phyloP scores from a whole-genome alignment of 441 rosid species.

The Capsella rubella region DNA sequence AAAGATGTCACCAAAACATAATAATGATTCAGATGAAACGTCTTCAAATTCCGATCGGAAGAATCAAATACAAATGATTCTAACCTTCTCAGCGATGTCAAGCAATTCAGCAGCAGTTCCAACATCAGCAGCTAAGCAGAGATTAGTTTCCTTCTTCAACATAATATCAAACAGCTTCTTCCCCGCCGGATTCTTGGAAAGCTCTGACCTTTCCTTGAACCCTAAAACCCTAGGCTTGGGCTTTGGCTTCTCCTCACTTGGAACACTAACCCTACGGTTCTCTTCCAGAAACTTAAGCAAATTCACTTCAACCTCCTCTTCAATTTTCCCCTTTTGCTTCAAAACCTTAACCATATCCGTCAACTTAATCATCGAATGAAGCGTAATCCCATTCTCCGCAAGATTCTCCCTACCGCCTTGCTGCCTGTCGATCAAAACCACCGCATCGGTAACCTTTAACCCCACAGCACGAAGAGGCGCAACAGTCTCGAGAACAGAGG shows the following conservation, averaged over 20 bases:
- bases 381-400: constrained; percentile 71
- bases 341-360: constrained; percentile 86
- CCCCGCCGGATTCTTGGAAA: constrained; percentile 78
- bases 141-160: constrained; percentile 85
- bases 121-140: constrained; percentile 94
- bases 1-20: background rate
- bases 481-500: constrained; percentile 88
- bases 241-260: constrained; percentile 50
- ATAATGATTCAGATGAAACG: background rate
- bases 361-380: constrained; percentile 78
- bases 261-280: constrained; percentile 75
- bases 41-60: background rate
- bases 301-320: constrained; percentile 59
- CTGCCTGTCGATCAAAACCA: constrained; percentile 88
- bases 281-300: constrained; percentile 79
- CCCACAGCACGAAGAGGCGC: constrained; percentile 82
- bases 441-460: constrained; percentile 78
- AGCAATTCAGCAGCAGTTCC: constrained; percentile 88
- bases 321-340: constrained; percentile 83
- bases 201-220: constrained; percentile 70
- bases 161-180: constrained; percentile 80
- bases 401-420: constrained; percentile 93
- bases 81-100: constrained; percentile 81
- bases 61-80: background rate
- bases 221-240: constrained; percentile 54